These are phyloP conservation scores for Fusarium phyllophilum DNA, from an alignment of 2,329 filamentous ascomycete species.

Conservation along the genomic window DNA sequence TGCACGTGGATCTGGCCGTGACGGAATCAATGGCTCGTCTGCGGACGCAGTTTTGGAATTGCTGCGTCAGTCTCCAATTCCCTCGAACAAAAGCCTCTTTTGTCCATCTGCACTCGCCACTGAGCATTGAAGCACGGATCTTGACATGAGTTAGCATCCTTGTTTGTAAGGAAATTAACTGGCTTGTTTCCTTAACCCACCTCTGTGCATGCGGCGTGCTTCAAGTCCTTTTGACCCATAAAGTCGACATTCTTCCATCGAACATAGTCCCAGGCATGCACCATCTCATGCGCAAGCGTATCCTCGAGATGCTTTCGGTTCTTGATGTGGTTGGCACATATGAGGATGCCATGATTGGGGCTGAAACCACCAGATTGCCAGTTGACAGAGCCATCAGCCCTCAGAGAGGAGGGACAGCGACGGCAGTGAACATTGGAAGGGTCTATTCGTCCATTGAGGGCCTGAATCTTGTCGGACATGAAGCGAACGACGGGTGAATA, in stretches of 20 bases:
- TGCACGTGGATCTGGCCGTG: conserved; percentile 79
- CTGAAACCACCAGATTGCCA: conserved; percentile 83
- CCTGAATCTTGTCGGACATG: conserved; percentile 81
- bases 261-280: conserved; percentile 94
- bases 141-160: conserved; percentile 48
- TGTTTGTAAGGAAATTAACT: neutral
- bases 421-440: conserved; percentile 81
- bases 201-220: conserved; percentile 94
- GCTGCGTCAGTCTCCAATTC: conserved; percentile 89
- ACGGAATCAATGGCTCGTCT: conserved; percentile 83
- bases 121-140: conserved; percentile 93
- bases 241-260: conserved; percentile 87
- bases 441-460: conserved; percentile 81
- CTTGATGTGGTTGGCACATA: conserved; percentile 92
- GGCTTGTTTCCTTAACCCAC: conserved; percentile 56
- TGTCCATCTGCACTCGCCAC: conserved; percentile 91
- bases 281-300: conserved; percentile 95
- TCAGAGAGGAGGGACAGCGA: conserved; percentile 73
- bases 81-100: conserved; percentile 85
- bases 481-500: conserved; percentile 90
- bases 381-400: conserved; percentile 69
- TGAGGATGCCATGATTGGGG: conserved; percentile 84
- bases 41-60: conserved; percentile 93
- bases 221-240: conserved; percentile 74
- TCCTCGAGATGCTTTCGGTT: conserved; percentile 88